These are phyloP conservation scores for Echria macrotheca DNA, from an alignment of 495 filamentous ascomycete genomes.

Conservation along the genomic window DNA sequence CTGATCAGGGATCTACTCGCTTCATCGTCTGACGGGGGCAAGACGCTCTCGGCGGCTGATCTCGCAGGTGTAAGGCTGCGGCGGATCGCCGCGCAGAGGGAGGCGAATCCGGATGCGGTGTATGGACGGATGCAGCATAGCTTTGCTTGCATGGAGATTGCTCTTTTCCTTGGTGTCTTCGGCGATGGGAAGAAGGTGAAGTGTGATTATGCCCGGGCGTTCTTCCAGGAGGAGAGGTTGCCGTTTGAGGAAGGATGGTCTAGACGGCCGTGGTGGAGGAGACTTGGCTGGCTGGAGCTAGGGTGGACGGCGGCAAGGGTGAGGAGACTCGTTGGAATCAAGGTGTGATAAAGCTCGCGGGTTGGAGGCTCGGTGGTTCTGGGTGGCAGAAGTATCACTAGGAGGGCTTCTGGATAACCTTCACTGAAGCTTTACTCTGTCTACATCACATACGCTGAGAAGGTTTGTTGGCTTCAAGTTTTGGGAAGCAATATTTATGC, in stretches of 20 bases:
- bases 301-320: background rate
- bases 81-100: conserved; percentile 16
- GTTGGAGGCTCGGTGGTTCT: too few species aligned
- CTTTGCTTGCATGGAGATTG: conserved; percentile 16
- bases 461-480: too few species aligned
- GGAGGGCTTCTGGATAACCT: too few species aligned
- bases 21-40: conserved; percentile 13
- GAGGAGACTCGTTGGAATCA: background rate
- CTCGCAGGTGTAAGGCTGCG: conserved; percentile 13
- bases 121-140: conserved; percentile 13
- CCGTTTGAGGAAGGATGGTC: conserved; percentile 1
- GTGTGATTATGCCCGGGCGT: conserved; percentile 6
- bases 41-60: conserved; percentile 15
- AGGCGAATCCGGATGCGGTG: conserved; percentile 12
- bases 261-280: conserved; percentile 2
- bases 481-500: too few species aligned
- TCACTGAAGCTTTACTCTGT: too few species aligned
- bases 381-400: too few species aligned
- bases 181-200: conserved; percentile 12
- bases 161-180: conserved; percentile 10
- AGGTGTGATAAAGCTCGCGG: too few species aligned
- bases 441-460: too few species aligned
- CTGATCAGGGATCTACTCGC: conserved; percentile 18
- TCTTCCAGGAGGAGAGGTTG: conserved; percentile 4
- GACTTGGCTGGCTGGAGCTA: background rate